A percentile compares a stretch with the other conserved stretches of the same genome.
Conservation (phyloP, 1,139 yeast genomes). For the Taphrina flavorubra region DNA sequence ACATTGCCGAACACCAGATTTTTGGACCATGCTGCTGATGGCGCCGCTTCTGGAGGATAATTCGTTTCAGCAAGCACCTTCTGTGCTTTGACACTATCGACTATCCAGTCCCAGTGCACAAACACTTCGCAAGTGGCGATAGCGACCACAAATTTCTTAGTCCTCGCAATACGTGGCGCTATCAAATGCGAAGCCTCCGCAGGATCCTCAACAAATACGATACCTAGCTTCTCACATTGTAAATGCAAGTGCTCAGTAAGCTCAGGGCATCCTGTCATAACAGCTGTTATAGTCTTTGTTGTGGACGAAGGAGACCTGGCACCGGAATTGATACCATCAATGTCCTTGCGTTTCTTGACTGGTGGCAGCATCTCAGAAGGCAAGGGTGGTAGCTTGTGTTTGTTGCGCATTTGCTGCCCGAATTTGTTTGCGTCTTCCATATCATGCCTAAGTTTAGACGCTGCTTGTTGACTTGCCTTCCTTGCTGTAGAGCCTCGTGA, state of each 20-base stretch:
- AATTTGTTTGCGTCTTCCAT: slow-evolving; percentile 38
- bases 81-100: slow-evolving; percentile 20
- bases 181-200: slow-evolving; percentile 53
- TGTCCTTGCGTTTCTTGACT: slow-evolving; percentile 16
- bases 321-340: neutral
- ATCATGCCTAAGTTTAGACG: slow-evolving; percentile 41
- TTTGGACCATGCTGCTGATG: slow-evolving; percentile 27
- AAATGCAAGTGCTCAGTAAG: slow-evolving; percentile 42
- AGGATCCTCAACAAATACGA: slow-evolving; percentile 50
- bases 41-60: slow-evolving; percentile 24
- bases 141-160: slow-evolving; percentile 76
- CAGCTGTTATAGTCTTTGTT: slow-evolving; percentile 38
- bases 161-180: slow-evolving; percentile 79
- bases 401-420: slow-evolving; percentile 27
- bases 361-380: slow-evolving; percentile 15
- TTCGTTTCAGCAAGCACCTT: slow-evolving; percentile 16
- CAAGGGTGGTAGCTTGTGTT: slow-evolving; percentile 16
- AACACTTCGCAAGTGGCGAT: slow-evolving; percentile 50
- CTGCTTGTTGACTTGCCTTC: slow-evolving; percentile 32
- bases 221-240: slow-evolving; percentile 48
- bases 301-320: neutral
- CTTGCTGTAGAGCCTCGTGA: slow-evolving; percentile 28
- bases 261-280: slow-evolving; percentile 47
- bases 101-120: slow-evolving; percentile 37
- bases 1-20: slow-evolving; percentile 50